Base-by-base conservation (phyloP, 2,329 filamentous ascomycete genomes). In the Aquanectria penicillioides region DNA sequence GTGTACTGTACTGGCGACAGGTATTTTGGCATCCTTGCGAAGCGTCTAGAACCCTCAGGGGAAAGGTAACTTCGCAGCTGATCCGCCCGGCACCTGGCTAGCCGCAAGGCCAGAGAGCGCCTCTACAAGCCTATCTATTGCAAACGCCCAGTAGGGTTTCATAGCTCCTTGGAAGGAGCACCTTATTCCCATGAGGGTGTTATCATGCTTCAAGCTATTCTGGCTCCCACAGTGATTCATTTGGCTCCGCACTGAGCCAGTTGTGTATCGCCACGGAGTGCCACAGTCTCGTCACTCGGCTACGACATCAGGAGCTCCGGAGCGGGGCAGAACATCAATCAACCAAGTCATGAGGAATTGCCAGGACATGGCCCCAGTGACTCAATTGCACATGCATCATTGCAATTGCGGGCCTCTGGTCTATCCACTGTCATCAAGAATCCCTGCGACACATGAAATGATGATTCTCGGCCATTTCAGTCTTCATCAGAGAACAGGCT, bases 41-140 rank as follows among this genome's bases (percentile, higher is more conserved):
- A 62, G 31, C 31, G 55, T 61, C 65, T 60, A 64, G 65, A 68
- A 64, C 40, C 37, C 15, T 58, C 55, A 34, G 15, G n/a, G n/a
- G n/a, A n/a, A n/a, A n/a, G n/a, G n/a, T n/a, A n/a, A n/a, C n/a
- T n/a, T n/a, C n/a, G n/a, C n/a, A n/a, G n/a, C n/a, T n/a, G n/a
- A n/a, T n/a, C n/a, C n/a, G n/a, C n/a, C n/a, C n/a, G n/a, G n/a
- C n/a, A n/a, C n/a, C n/a, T n/a, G n/a, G n/a, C n/a, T n/a, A n/a
- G n/a, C n/a, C n/a, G n/a, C n/a, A n/a, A n/a, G n/a, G n/a, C n/a
- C n/a, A n/a, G n/a, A n/a, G n/a, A n/a, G n/a, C n/a, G n/a, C n/a
- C n/a, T n/a, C n/a, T n/a, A n/a, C n/a, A n/a, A n/a, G n/a, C n/a
- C n/a, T n/a, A n/a, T n/a, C n/a, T n/a, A n/a, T n/a, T n/a, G n/a